Base-by-base conservation (phyloP, 371 early-diverging fungal species). In the Apophysomyces sp. region DNA sequence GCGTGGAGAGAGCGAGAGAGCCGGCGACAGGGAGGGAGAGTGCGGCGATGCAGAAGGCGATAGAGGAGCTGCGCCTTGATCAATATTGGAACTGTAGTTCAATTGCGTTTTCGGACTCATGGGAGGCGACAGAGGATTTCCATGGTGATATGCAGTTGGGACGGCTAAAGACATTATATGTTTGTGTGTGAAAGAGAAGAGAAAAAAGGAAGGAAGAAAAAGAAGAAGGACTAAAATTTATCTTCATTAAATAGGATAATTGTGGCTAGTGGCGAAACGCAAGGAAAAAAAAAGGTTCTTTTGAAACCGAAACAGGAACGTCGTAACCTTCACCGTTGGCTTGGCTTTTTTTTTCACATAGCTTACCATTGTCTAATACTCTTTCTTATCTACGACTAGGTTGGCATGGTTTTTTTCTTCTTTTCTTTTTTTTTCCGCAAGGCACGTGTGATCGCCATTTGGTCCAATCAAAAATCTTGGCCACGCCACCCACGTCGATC, bases 241-340 rank as follows among this genome's bases (percentile, higher is more conserved):
- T 44, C 8, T 34, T 34, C 49, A 21, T 44, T 44, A 44, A 44
- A 44, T 44, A 44, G 49, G 16, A 21, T 16, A 44, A 21, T 44
- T 44, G 49, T 44, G 49, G 49, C 49, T 44, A 44, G 49, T 44
- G 49, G 49, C 21, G 49, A 44, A 44, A 44, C 49, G 24, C 34
- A 11, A 9, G 27, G 21, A 21, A 44, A 44, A 44, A 44, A 44
- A 44, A 44, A 21, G 4, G 9, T 16, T 21, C 11, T 44, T 4
- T 21, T 44, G 8, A 21, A 44, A 6, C 21, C 21, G 21, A 44
- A 44, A 44, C 9, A 37, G 18, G 16, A 18, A 21, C 9, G 11
- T 18, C 18, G 16, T 7, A 18, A 18, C 21, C 2, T 21, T 18
- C 3, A 21, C 2, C 21, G 9, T 44, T 3, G 21, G 49, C 11